Evolutionary conservation across 2,329 filamentous ascomycete species (phyloP).

Genomic region (Sarocladiaceae sp.): DNA sequence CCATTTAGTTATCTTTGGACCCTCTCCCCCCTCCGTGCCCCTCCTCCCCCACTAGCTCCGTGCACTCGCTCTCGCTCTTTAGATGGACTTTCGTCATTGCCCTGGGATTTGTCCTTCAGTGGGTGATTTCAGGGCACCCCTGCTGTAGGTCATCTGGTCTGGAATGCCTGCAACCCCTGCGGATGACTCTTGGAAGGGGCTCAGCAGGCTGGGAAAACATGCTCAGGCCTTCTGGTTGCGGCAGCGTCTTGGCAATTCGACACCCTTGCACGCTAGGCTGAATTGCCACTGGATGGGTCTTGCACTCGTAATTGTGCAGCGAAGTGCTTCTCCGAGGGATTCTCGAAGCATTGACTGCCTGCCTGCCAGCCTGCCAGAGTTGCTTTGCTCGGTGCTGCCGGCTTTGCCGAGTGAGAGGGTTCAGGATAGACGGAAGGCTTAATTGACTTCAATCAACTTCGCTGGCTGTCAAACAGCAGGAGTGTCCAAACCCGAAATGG

Average conservation of each 20-base stretch:
- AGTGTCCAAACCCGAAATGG: too few relatives aligned
- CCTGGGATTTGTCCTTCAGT: neutral
- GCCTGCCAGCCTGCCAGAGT: too few relatives aligned
- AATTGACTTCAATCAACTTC: too few relatives aligned
- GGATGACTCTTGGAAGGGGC: neutral
- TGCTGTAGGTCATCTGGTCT: neutral
- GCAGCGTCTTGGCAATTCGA: neutral
- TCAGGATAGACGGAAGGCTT: too few relatives aligned
- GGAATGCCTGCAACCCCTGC: neutral
- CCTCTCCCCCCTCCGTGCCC: neutral
- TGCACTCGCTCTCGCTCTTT: neutral
- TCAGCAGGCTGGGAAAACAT: neutral
- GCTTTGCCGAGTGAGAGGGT: neutral
- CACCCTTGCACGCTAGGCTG: neutral
- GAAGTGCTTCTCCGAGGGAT: neutral
- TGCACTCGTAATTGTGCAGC: conserved; percentile 2
- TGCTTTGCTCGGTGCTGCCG: too few relatives aligned
- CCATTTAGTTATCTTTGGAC: conserved; percentile 8
- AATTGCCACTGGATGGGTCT: conserved; percentile 1
- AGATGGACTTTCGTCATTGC: conserved; percentile 1
- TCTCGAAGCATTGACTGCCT: neutral
- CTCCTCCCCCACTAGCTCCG: neutral
- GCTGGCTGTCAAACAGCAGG: too few relatives aligned
- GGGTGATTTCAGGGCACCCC: neutral
- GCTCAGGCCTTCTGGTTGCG: neutral